Evolutionary conservation across 2,329 filamentous ascomycete genomes (phyloP).

Genomic region (Furcasterigmium sp.): DNA sequence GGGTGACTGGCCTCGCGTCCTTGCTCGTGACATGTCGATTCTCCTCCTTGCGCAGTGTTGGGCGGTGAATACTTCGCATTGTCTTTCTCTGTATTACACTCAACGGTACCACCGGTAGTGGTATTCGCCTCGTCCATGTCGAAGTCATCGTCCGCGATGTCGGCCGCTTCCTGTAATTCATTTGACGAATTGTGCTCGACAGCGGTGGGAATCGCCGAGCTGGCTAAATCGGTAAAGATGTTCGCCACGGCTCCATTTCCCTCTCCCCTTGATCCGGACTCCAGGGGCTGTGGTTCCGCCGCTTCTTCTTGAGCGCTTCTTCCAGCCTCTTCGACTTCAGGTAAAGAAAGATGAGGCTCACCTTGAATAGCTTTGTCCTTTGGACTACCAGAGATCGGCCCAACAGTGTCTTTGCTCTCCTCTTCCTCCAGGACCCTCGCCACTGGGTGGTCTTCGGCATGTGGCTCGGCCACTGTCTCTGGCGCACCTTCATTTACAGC

Average conservation of each 20-base stretch:
- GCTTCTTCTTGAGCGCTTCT: slow-evolving; percentile 10
- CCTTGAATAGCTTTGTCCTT: slow-evolving; percentile 17
- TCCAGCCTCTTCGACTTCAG: slow-evolving; percentile 18
- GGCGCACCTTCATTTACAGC: neutral
- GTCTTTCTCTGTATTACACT: too few relatives aligned
- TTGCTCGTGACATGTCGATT: too few relatives aligned
- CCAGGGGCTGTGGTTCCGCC: slow-evolving; percentile 3
- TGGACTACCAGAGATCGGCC: slow-evolving; percentile 6
- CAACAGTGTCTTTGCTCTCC: slow-evolving; percentile 13
- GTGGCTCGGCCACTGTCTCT: neutral
- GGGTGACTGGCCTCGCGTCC: too few relatives aligned
- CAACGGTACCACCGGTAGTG: too few relatives aligned
- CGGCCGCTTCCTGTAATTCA: too few relatives aligned
- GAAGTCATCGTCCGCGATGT: too few relatives aligned
- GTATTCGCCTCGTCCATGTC: too few relatives aligned
- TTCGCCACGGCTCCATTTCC: neutral
- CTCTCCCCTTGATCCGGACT: neutral
- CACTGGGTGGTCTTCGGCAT: neutral
- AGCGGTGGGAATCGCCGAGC: neutral
- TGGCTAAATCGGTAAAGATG: neutral
- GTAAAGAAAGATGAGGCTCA: slow-evolving; percentile 22
- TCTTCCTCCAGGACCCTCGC: slow-evolving; percentile 8
- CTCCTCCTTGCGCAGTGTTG: too few relatives aligned
- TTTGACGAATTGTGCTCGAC: neutral
- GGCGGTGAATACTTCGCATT: too few relatives aligned